Percentiles rank a stretch among this genome's conserved stretches.
Evolutionary conservation across 805 yeast genomes (phyloP).

Genomic region (Wickerhamomyces ciferrii): DNA sequence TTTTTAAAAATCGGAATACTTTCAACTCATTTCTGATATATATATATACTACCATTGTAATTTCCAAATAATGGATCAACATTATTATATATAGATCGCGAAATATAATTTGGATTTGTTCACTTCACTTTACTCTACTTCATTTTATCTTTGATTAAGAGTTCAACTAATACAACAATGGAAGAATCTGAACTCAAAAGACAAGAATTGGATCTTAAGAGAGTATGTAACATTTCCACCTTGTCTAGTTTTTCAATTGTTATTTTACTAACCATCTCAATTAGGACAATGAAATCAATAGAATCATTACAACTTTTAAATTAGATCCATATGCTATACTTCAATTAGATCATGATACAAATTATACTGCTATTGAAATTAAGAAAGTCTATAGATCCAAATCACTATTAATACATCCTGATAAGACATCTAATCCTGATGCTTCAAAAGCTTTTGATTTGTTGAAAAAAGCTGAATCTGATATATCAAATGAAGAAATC

Average conservation of each 20-base stretch:
- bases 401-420: constrained; percentile 67
- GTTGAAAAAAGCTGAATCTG: constrained; percentile 48
- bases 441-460: constrained; percentile 63
- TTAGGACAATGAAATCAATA: not conserved
- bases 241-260: not conserved
- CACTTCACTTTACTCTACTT: too few species aligned
- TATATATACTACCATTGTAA: too few species aligned
- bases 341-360: not conserved
- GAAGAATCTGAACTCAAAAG: not conserved
- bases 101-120: too few species aligned
- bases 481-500: constrained; percentile 30
- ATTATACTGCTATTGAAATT: constrained; percentile 17
- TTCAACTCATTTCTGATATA: too few species aligned
- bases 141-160: too few species aligned
- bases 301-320: not conserved
- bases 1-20: too few species aligned
- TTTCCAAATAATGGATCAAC: too few species aligned
- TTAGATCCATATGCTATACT: not conserved
- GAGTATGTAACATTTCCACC: not conserved
- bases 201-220: not conserved
- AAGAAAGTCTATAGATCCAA: constrained; percentile 48
- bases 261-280: too few species aligned
- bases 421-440: constrained; percentile 46
- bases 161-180: too few species aligned
- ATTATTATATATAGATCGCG: too few species aligned